Conservation (phyloP, 495 filamentous ascomycete genomes). For the Lophiotrema nucula region DNA sequence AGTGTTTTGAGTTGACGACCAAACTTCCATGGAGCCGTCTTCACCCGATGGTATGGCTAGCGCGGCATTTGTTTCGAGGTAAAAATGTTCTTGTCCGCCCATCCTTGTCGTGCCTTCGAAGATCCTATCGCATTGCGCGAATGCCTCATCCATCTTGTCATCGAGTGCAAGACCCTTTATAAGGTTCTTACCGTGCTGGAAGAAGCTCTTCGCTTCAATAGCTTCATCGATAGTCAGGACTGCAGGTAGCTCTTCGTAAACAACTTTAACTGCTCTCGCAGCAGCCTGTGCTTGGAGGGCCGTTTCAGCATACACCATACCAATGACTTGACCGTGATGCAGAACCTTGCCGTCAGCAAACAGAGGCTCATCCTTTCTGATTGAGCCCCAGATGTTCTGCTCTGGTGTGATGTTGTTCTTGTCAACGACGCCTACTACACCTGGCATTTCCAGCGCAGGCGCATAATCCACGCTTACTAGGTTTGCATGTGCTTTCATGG, state of each 20-base stretch:
- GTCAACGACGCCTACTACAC: conserved; percentile 48
- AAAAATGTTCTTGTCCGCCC: conserved; percentile 48
- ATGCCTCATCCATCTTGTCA: conserved; percentile 35
- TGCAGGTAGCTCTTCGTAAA: conserved; percentile 43
- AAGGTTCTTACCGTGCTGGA: conserved; percentile 35
- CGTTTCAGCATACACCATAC: conserved; percentile 46
- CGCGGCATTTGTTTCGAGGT: conserved; percentile 45
- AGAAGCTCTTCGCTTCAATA: conserved; percentile 44
- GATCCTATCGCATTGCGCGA: conserved; percentile 40
- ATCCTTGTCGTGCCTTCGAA: conserved; percentile 44
- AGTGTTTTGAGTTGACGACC: conserved; percentile 47
- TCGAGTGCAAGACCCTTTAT: conserved; percentile 40
- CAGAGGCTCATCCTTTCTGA: conserved; percentile 44
- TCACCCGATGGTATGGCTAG: conserved; percentile 44
- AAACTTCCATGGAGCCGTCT: conserved; percentile 44
- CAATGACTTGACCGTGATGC: conserved; percentile 43
- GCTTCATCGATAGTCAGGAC: conserved; percentile 52
- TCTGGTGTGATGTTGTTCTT: conserved; percentile 43
- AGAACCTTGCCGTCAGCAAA: conserved; percentile 44
- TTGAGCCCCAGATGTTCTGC: conserved; percentile 41
- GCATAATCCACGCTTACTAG: conserved; percentile 42
- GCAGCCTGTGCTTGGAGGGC: conserved; percentile 42
- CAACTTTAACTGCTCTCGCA: conserved; percentile 40
- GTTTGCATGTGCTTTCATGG: conserved; percentile 45
- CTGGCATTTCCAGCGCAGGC: conserved; percentile 41